Evolutionary conservation across 2,329 filamentous ascomycete genomes (phyloP).

Genomic region (Bipolaris cookei): DNA sequence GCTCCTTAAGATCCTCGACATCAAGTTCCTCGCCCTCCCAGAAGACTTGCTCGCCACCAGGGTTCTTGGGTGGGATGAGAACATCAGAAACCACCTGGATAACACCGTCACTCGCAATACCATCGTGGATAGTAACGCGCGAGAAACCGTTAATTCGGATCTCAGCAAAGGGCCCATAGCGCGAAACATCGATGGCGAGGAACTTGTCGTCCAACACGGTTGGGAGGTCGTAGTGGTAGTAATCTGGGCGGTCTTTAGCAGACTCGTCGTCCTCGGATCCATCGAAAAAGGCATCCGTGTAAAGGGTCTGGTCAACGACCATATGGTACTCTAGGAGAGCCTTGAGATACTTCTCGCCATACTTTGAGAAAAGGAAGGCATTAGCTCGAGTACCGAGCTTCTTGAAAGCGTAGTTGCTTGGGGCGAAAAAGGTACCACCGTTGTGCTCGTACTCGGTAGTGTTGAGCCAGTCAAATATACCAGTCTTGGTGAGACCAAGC

Average conservation of each 20-base stretch:
- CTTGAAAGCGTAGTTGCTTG: constrained; percentile 79
- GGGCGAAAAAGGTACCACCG: constrained; percentile 81
- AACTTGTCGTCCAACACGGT: constrained; percentile 72
- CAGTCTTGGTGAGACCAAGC: constrained; percentile 75
- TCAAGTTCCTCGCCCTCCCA: constrained; percentile 60
- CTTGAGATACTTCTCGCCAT: constrained; percentile 75
- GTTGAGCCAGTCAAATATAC: constrained; percentile 67
- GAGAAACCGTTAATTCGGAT: constrained; percentile 79
- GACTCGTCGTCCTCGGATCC: constrained; percentile 38
- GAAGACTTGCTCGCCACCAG: constrained; percentile 40
- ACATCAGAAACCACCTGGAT: constrained; percentile 77
- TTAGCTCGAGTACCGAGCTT: constrained; percentile 75
- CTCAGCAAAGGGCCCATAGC: constrained; percentile 69
- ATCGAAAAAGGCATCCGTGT: constrained; percentile 81
- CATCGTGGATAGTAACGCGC: constrained; percentile 71
- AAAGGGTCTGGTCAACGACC: constrained; percentile 75
- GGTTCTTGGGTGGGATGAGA: constrained; percentile 73
- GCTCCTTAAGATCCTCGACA: constrained; percentile 66
- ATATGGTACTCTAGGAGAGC: constrained; percentile 82
- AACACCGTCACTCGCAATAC: constrained; percentile 77
- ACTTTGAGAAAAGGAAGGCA: constrained; percentile 82
- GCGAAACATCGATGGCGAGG: constrained; percentile 73
- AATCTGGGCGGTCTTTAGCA: constrained; percentile 38
- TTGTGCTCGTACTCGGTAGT: constrained; percentile 56
- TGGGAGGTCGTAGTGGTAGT: constrained; percentile 72